A percentile compares a stretch with the other conserved stretches of the same genome.
Evolutionary conservation across 2,329 filamentous ascomycete species (phyloP).

Genomic region (Talaromyces funiculosus): DNA sequence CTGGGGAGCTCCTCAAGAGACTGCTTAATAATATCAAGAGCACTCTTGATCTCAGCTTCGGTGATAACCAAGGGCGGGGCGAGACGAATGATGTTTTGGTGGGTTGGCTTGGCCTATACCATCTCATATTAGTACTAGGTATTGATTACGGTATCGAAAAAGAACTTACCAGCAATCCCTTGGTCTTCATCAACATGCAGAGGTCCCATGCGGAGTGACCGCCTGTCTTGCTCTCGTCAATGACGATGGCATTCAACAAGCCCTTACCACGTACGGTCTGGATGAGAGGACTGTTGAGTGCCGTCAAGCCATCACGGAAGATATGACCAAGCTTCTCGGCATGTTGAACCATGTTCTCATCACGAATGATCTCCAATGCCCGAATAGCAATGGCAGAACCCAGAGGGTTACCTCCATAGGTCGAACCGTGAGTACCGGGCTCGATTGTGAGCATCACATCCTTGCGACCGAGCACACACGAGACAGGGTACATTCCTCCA

Average conservation of each 20-base stretch:
- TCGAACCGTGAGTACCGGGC: conserved; percentile 93
- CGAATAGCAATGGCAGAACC: conserved; percentile 94
- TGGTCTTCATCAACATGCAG: conserved; percentile 90
- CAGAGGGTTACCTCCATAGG: conserved; percentile 95
- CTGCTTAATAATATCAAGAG: conserved; percentile 73
- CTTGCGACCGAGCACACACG: conserved; percentile 77
- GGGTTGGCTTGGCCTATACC: conserved; percentile 86
- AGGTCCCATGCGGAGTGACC: conserved; percentile 93
- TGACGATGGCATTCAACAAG: conserved; percentile 89
- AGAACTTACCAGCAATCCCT: conserved; percentile 75
- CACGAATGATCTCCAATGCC: conserved; percentile 86
- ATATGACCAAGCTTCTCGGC: conserved; percentile 74
- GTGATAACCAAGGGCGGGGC: conserved; percentile 95
- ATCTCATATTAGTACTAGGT: background rate
- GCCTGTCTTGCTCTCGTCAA: conserved; percentile 79
- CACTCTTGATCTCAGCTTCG: conserved; percentile 73
- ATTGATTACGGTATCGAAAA: background rate
- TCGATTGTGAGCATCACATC: conserved; percentile 95
- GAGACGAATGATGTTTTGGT: conserved; percentile 96
- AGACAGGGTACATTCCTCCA: conserved; percentile 98
- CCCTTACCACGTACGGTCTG: conserved; percentile 83
- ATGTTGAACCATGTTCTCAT: conserved; percentile 79
- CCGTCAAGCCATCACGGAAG: conserved; percentile 72
- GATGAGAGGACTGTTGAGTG: conserved; percentile 67
- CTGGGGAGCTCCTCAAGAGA: conserved; percentile 75